Conservation (phyloP, 2,329 filamentous ascomycete genomes). For the Myriosclerotinia curreyana region DNA sequence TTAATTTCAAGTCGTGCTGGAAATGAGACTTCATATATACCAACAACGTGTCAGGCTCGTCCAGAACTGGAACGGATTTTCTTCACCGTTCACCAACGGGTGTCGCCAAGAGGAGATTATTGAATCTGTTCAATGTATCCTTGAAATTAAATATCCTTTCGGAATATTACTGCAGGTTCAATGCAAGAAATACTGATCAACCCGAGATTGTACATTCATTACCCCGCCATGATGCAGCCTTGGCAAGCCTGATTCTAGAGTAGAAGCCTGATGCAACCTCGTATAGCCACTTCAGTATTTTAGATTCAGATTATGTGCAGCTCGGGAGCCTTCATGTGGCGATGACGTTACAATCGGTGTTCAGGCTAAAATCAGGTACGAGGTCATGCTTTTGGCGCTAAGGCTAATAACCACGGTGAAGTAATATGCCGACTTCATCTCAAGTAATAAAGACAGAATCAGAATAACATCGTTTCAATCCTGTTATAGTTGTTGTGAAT, state of each 20-base stretch:
- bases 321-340: neutral
- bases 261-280: conserved; percentile 4
- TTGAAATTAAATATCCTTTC: neutral
- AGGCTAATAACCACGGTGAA: neutral
- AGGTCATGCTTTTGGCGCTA: neutral
- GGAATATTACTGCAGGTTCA: neutral
- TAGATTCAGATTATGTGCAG: neutral
- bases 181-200: conserved; percentile 9
- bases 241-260: neutral
- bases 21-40: neutral
- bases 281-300: neutral
- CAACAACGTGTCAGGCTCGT: neutral
- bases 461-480: neutral
- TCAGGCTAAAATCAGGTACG: conserved; percentile 6
- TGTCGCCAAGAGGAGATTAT: conserved; percentile 9
- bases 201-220: neutral
- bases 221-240: conserved; percentile 4
- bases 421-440: neutral
- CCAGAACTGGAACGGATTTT: neutral
- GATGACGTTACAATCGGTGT: neutral
- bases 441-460: neutral
- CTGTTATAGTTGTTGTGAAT: neutral
- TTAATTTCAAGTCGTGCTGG: neutral
- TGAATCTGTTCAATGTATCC: neutral
- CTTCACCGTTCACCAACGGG: neutral